A percentile compares a stretch with the other conserved stretches of the same genome.
Evolutionary conservation across 768 basidiomycete species (phyloP).

Genomic region (Pisolithus microcarpus): DNA sequence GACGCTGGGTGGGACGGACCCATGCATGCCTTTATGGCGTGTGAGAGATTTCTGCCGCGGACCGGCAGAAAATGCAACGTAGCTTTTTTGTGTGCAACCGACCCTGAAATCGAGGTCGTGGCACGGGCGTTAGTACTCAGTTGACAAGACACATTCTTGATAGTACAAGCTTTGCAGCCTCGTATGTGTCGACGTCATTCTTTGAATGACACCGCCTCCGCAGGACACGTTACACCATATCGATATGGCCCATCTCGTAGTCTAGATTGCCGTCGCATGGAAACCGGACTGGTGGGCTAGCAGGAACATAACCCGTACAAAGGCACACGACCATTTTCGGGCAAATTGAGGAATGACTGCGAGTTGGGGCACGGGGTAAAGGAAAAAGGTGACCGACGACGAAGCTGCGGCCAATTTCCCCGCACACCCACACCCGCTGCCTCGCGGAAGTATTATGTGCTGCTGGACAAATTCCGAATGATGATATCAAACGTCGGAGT

Average conservation of each 20-base stretch:
- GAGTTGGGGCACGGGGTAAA: conserved; percentile 18
- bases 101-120: neutral
- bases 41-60: too few relatives aligned
- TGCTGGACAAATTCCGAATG: neutral
- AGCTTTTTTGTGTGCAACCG: too few relatives aligned
- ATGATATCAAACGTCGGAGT: neutral
- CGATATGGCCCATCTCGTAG: neutral
- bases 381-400: neutral
- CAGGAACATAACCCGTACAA: neutral
- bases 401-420: neutral
- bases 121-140: neutral
- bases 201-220: neutral
- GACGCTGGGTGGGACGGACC: too few relatives aligned
- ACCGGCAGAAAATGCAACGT: too few relatives aligned
- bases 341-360: conserved; percentile 1
- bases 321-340: neutral
- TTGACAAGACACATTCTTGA: neutral
- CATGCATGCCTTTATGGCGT: too few relatives aligned
- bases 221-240: neutral
- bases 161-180: neutral
- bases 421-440: neutral
- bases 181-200: neutral
- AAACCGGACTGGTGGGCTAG: neutral
- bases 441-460: neutral
- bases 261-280: neutral